Evolutionary conservation across 192 early-diverging fungal genomes (phyloP), one percentile per base, ranked within the genome.

Genomic region (Coemansia sp.): DNA sequence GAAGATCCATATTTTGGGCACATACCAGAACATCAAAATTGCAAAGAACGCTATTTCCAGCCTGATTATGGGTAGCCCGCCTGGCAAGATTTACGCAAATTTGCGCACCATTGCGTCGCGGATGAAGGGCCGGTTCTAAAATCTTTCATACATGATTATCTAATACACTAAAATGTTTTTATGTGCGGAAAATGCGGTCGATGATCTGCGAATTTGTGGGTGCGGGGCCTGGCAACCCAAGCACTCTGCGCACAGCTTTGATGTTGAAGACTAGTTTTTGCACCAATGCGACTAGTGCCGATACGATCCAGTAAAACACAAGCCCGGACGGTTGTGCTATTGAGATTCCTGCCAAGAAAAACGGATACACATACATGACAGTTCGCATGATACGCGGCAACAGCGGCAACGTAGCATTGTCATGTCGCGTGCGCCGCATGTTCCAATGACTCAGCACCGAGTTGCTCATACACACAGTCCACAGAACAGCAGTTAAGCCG

Each of bases 11-110:
- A 91, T 98, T 52, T 83, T 98, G 37, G 97, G 97, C 50, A 91
- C 91, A 19, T 98, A 92, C 77, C 92, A 94, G 69, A 98, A 98
- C 67, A 98, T 97, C 71, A 94, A 92, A 72, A 88, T 97, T 71
- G 97, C 97, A 4, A 82, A 92, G 27, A 94, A 99, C 80, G 94
- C 97, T 0, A 85, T 99, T 17, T 91, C 92, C 7, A 84, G 83
- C 48, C 75, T 99, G 66, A 95, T 99, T 81, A 73, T 99, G 62
- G 97, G 97, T 54, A 88, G 89, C 51, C 93, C 93, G 59, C 97
- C 97, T 31, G 97, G 97, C 38, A 99, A 99, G 82, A 95, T 99
- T 3, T 94, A 96, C 71, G 87, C 92, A 8, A 93, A 91, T 57
- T 75, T 98, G 62, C 83, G 92, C 71, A 93, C 87, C 21, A 87